Percentiles rank a stretch among this genome's conserved stretches.
phyloP scores from a whole-genome alignment of 1,284 basidiomycete species.

The Ceratobasidium sp. region DNA sequence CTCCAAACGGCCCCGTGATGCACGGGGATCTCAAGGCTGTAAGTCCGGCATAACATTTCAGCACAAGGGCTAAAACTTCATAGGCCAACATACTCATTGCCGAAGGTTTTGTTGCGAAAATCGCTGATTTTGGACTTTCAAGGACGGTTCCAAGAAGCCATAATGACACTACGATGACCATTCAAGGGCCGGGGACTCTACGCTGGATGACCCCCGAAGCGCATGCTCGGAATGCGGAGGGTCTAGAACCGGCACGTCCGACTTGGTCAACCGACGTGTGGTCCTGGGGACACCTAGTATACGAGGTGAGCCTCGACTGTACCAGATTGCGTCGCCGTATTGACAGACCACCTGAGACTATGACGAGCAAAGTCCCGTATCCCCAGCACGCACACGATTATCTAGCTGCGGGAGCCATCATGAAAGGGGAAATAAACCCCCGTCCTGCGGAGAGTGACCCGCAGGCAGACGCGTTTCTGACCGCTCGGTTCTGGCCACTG shows the following conservation, averaged over 20 bases:
- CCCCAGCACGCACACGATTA: background rate
- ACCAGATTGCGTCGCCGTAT: background rate
- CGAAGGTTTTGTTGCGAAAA: conserved; percentile 14
- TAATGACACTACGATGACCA: background rate
- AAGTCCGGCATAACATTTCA: background rate
- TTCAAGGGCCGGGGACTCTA: conserved; percentile 6
- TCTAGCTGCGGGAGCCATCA: background rate
- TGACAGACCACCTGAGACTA: background rate
- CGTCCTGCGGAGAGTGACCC: background rate
- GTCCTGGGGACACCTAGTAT: conserved; percentile 20
- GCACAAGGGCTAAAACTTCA: background rate
- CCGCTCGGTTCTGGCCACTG: background rate
- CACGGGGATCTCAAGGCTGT: conserved; percentile 22
- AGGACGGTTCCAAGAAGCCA: background rate
- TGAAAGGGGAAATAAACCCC: background rate
- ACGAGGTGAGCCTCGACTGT: conserved; percentile 1
- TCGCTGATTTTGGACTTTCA: conserved; percentile 21
- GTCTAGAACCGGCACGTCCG: background rate
- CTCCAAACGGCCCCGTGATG: background rate
- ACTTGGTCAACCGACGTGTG: conserved; percentile 1
- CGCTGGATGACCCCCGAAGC: conserved; percentile 26
- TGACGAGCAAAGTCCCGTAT: conserved; percentile 9
- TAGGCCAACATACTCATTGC: conserved; percentile 17
- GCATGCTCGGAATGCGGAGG: background rate
- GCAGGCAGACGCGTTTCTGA: background rate